A percentile compares a stretch with the other conserved stretches of the same genome.
These are phyloP conservation scores for Fabrea salina DNA, from an alignment of 169 alveolate genomes.

Conservation along the genomic window DNA sequence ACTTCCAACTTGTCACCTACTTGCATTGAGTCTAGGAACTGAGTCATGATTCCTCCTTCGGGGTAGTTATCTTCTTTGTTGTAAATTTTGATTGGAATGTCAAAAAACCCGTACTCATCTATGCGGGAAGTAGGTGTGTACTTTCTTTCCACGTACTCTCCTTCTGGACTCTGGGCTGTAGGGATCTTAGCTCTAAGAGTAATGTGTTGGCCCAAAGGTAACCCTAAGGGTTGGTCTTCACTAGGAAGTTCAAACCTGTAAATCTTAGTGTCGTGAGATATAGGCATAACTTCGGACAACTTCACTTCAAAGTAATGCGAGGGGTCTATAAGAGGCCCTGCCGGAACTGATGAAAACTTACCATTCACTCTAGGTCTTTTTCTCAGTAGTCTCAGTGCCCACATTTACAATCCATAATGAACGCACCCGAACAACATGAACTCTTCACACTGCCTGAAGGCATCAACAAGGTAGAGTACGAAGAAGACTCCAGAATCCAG, in stretches of 20 bases:
- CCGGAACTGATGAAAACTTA: not conserved
- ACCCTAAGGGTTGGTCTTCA: constrained; percentile 37
- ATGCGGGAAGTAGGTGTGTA: constrained; percentile 67
- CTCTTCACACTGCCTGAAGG: constrained; percentile 34
- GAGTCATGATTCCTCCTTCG: constrained; percentile 78
- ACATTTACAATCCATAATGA: constrained; percentile 37
- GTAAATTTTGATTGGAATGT: constrained; percentile 70
- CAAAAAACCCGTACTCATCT: constrained; percentile 52
- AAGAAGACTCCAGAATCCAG: constrained; percentile 83
- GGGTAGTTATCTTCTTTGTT: constrained; percentile 48
- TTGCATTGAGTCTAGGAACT: constrained; percentile 54
- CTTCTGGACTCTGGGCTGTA: constrained; percentile 33
- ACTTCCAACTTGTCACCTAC: constrained; percentile 66
- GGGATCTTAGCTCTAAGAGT: constrained; percentile 40
- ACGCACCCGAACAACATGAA: constrained; percentile 31
- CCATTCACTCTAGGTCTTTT: not conserved
- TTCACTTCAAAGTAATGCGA: constrained; percentile 27
- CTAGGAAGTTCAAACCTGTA: constrained; percentile 51
- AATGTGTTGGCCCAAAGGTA: constrained; percentile 57
- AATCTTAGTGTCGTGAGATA: constrained; percentile 60
- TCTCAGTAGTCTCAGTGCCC: not conserved
- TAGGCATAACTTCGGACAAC: constrained; percentile 40
- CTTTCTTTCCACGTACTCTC: constrained; percentile 42
- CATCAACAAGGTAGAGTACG: constrained; percentile 31
- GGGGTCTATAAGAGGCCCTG: constrained; percentile 3